These are phyloP conservation scores for Trichoderma koningiopsis DNA, from an alignment of 2,329 filamentous ascomycete genomes.

Conservation along the genomic window DNA sequence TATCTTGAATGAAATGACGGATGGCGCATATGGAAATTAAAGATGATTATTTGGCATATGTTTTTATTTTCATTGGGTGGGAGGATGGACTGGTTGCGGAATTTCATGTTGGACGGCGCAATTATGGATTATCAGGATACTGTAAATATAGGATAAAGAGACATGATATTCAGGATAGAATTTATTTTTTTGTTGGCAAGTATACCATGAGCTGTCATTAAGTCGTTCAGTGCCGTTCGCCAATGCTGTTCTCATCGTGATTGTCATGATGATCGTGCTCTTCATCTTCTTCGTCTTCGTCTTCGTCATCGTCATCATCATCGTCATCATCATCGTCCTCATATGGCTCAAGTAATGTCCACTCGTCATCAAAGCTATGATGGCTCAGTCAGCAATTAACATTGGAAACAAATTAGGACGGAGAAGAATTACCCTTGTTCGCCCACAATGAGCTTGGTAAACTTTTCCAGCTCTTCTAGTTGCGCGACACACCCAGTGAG, in stretches of 20 bases:
- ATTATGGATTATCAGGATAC: slow-evolving; percentile 7
- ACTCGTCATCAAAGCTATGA: slow-evolving; percentile 39
- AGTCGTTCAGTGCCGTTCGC: slow-evolving; percentile 21
- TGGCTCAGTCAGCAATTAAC: not conserved
- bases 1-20: slow-evolving; percentile 72
- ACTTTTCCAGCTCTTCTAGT: slow-evolving; percentile 56
- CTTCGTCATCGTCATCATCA: slow-evolving; percentile 33
- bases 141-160: slow-evolving; percentile 5
- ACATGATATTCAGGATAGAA: slow-evolving; percentile 15
- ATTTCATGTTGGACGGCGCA: not conserved
- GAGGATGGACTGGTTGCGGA: not conserved
- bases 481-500: slow-evolving; percentile 58
- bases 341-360: not conserved
- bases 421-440: slow-evolving; percentile 48
- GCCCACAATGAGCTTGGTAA: slow-evolving; percentile 60
- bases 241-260: slow-evolving; percentile 32
- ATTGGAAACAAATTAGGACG: not conserved
- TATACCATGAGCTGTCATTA: not conserved
- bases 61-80: not conserved
- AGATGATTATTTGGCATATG: not conserved
- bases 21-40: slow-evolving; percentile 43
- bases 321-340: slow-evolving; percentile 28
- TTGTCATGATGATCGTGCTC: slow-evolving; percentile 28
- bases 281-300: slow-evolving; percentile 22
- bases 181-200: not conserved